A percentile compares a stretch with the other conserved stretches of the same genome.
phyloP scores from a whole-genome alignment of 345 rosid species.

The Lepidium didymum region DNA sequence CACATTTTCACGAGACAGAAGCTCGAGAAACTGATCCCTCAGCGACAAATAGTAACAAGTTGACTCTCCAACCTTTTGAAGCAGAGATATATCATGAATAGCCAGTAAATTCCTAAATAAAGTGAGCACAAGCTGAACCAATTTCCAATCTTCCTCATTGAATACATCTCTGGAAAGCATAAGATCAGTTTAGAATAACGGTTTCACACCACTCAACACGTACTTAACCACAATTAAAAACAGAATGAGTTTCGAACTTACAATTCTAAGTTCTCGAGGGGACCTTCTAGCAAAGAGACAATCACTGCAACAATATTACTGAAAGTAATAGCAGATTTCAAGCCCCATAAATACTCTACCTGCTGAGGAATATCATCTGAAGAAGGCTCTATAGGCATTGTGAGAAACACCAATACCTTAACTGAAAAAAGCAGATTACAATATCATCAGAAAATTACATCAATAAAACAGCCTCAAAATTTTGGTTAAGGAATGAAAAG shows the following conservation, averaged over 20 bases:
- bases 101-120: slow-evolving; percentile 84
- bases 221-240: background rate
- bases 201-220: background rate
- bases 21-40: slow-evolving; percentile 71
- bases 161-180: slow-evolving; percentile 54
- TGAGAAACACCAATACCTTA: slow-evolving; percentile 83
- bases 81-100: slow-evolving; percentile 55
- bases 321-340: slow-evolving; percentile 64
- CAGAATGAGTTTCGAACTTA: slow-evolving; percentile 16
- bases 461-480: background rate
- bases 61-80: slow-evolving; percentile 69
- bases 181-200: background rate
- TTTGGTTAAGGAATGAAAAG: background rate
- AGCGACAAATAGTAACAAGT: slow-evolving; percentile 56
- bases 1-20: slow-evolving; percentile 69
- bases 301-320: slow-evolving; percentile 60
- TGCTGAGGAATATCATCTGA: slow-evolving; percentile 76
- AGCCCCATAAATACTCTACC: slow-evolving; percentile 73
- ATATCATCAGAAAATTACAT: background rate
- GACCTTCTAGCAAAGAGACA: slow-evolving; percentile 71
- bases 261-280: slow-evolving; percentile 78
- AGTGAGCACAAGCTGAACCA: slow-evolving; percentile 85
- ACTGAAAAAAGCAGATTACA: slow-evolving; percentile 40
- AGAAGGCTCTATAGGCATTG: slow-evolving; percentile 75
- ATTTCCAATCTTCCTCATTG: slow-evolving; percentile 93